Conservation (phyloP, 192 early-diverging fungal genomes). For the Umbelopsis ramanniana region DNA sequence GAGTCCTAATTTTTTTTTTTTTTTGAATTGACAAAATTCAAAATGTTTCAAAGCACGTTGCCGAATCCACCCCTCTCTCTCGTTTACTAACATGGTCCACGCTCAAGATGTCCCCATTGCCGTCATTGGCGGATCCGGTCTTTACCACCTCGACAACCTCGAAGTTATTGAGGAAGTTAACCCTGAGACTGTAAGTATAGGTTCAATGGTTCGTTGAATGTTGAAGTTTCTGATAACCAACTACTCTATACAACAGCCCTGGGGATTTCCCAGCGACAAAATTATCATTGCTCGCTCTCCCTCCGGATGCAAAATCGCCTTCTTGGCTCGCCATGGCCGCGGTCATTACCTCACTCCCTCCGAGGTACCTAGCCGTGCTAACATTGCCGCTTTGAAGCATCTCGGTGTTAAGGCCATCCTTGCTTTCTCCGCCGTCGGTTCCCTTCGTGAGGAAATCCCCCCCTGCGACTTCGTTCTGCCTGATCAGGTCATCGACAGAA, state of each 20-base stretch:
- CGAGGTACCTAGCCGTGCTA: conserved; percentile 93
- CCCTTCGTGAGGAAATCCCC: conserved; percentile 89
- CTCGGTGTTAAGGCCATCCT: conserved; percentile 92
- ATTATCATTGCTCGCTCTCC: conserved; percentile 80
- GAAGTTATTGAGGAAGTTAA: conserved; percentile 80
- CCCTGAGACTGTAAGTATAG: conserved; percentile 74
- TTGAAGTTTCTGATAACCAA: no score
- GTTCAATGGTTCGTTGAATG: background rate
- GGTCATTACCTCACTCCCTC: conserved; percentile 85
- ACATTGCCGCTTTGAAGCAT: conserved; percentile 97
- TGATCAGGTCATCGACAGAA: conserved; percentile 96
- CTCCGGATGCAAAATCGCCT: conserved; percentile 85
- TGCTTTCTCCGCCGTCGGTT: conserved; percentile 97
- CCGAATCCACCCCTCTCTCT: background rate
- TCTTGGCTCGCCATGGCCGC: conserved; percentile 94
- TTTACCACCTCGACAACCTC: conserved; percentile 81
- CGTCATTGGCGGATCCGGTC: conserved; percentile 94
- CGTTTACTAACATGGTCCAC: conserved; percentile 12
- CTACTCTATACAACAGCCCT: conserved; percentile 55
- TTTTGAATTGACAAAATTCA: background rate
- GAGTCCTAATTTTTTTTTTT: background rate
- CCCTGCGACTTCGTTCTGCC: conserved; percentile 96
- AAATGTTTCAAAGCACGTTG: background rate
- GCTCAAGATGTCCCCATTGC: conserved; percentile 77
- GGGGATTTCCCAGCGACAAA: conserved; percentile 87